phyloP scores from a whole-genome alignment of 495 filamentous ascomycete species.

The Glarea lozoyensis region DNA sequence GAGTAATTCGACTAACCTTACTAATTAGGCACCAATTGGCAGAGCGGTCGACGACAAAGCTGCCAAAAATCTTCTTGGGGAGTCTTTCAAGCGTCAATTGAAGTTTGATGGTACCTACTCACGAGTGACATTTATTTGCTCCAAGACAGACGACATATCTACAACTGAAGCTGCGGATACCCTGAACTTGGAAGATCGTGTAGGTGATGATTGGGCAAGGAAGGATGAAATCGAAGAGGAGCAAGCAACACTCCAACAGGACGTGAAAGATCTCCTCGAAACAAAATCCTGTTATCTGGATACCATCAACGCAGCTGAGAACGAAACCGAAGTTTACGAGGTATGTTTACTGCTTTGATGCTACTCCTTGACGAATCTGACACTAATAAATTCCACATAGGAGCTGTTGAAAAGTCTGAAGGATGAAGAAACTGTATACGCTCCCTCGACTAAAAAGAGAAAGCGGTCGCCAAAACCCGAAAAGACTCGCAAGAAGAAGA shows the following conservation, averaged over 20 bases:
- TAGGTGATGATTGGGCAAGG: constrained; percentile 13
- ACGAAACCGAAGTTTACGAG: constrained; percentile 38
- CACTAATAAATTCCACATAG: too few relatives aligned
- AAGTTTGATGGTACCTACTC: constrained; percentile 52
- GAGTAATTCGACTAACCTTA: too few relatives aligned
- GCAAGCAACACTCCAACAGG: constrained; percentile 23
- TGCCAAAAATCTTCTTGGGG: constrained; percentile 49
- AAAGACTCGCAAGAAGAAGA: constrained; percentile 11
- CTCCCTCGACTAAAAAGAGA: constrained; percentile 31
- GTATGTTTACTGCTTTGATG: constrained; percentile 3
- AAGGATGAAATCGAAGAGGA: constrained; percentile 28
- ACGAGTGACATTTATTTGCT: constrained; percentile 55
- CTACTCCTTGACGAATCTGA: too few relatives aligned
- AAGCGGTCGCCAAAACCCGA: constrained; percentile 17
- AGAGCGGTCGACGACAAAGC: constrained; percentile 59
- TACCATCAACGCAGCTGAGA: constrained; percentile 28
- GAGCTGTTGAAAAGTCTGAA: constrained; percentile 30
- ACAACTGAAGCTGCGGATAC: constrained; percentile 40
- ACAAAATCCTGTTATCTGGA: constrained; percentile 24
- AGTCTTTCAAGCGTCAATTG: constrained; percentile 55
- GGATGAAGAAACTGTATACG: constrained; percentile 40
- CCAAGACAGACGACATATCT: constrained; percentile 59
- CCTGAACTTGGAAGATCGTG: constrained; percentile 34
- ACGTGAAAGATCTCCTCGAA: constrained; percentile 28
- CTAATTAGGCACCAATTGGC: constrained; percentile 56